Conservation (phyloP, 306 rosid species). For the Benincasa hispida region DNA sequence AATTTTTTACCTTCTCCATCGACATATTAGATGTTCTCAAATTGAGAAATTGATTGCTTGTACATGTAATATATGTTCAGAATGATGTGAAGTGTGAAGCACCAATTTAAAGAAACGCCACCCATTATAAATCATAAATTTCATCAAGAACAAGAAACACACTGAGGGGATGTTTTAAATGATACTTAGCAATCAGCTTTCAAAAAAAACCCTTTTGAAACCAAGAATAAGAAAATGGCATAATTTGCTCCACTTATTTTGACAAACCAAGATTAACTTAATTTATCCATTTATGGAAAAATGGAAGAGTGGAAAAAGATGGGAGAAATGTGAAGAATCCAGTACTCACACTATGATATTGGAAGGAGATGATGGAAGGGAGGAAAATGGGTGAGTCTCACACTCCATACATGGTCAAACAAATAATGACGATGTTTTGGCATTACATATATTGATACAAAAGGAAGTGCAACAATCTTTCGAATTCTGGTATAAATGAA, state of each 20-base stretch:
- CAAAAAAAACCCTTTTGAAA: neutral
- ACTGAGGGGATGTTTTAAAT: neutral
- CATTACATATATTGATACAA: neutral
- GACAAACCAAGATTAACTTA: neutral
- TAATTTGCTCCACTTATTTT: neutral
- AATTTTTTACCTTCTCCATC: neutral
- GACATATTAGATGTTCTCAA: neutral
- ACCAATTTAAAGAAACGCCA: neutral
- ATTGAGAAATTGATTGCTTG: neutral
- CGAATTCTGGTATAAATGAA: neutral
- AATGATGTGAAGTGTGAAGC: neutral
- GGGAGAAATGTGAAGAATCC: neutral
- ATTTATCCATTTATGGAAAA: neutral
- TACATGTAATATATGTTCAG: neutral
- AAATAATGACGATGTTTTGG: neutral
- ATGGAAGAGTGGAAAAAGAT: neutral
- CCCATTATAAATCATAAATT: neutral
- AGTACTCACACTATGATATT: neutral
- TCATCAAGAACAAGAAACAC: neutral
- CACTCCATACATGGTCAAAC: neutral
- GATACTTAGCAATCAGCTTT: neutral
- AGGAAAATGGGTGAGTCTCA: neutral
- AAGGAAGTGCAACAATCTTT: neutral
- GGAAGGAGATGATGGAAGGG: neutral
- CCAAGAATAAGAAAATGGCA: neutral